Evolutionary conservation across 495 filamentous ascomycete genomes (phyloP).

Genomic region (Aspergillus panamensis): DNA sequence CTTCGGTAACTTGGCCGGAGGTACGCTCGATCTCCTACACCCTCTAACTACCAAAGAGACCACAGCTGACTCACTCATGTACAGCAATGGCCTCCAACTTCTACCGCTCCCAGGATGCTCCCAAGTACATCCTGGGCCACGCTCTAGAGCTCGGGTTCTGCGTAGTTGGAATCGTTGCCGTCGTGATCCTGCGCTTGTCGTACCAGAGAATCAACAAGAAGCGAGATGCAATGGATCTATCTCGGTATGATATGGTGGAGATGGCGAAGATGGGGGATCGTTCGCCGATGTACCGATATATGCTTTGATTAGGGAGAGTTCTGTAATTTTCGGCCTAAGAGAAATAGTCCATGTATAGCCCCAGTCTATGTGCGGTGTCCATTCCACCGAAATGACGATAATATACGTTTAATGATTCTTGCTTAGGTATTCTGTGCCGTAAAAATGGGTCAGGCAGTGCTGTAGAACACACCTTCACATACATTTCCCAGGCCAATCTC

Average conservation of each 20-base stretch:
- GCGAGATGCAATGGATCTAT: slow-evolving; percentile 48
- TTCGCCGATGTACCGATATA: slow-evolving; percentile 63
- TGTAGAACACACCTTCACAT: too few species aligned
- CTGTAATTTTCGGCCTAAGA: background rate
- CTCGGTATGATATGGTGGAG: slow-evolving; percentile 42
- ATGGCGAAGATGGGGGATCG: slow-evolving; percentile 60
- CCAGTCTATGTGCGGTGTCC: too few species aligned
- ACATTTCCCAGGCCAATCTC: too few species aligned
- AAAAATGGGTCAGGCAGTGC: too few species aligned
- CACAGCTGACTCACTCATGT: background rate
- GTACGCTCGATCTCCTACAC: slow-evolving; percentile 19
- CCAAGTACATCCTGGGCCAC: slow-evolving; percentile 66
- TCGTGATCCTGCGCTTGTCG: slow-evolving; percentile 49
- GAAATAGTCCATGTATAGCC: background rate
- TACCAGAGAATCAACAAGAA: slow-evolving; percentile 60
- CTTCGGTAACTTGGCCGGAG: slow-evolving; percentile 65
- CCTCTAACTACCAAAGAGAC: too few species aligned
- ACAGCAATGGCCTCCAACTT: slow-evolving; percentile 72
- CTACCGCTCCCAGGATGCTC: slow-evolving; percentile 62
- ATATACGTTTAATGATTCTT: too few species aligned
- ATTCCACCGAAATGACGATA: too few species aligned
- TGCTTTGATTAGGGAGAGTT: slow-evolving; percentile 20
- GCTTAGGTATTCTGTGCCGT: too few species aligned
- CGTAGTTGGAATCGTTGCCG: slow-evolving; percentile 55
- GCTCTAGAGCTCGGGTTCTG: slow-evolving; percentile 66